Conservation (phyloP, 2,329 filamentous ascomycete genomes). For the Colletotrichum musae region DNA sequence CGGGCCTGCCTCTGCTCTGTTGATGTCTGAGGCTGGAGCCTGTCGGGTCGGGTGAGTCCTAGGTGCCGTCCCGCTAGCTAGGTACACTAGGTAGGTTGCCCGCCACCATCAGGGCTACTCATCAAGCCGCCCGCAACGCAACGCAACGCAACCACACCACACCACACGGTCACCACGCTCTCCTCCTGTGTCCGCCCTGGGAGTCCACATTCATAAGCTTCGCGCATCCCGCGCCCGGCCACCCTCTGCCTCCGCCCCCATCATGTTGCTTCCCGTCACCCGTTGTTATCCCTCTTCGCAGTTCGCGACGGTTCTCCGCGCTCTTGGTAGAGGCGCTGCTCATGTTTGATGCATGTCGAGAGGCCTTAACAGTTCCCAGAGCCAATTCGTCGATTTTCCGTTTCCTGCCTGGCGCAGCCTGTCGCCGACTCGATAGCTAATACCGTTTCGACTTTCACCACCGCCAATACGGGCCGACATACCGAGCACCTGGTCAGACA, state of each 20-base stretch:
- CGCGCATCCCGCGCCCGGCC: constrained; percentile 32
- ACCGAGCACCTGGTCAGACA: constrained; percentile 6
- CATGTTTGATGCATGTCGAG: constrained; percentile 28
- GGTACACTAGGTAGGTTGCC: constrained; percentile 2
- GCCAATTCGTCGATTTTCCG: constrained; percentile 1
- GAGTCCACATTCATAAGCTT: constrained; percentile 40
- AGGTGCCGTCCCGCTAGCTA: constrained; percentile 32
- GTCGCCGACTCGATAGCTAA: neutral
- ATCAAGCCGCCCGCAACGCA: constrained; percentile 39
- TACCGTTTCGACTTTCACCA: constrained; percentile 2
- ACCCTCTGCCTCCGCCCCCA: neutral
- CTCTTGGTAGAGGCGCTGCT: constrained; percentile 29
- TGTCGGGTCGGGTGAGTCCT: constrained; percentile 17
- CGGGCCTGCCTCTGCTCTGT: neutral
- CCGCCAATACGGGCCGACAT: constrained; percentile 26
- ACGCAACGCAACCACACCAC: constrained; percentile 35
- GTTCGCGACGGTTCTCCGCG: constrained; percentile 28
- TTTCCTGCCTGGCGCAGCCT: neutral
- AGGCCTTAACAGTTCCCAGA: constrained; percentile 10
- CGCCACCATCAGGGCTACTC: constrained; percentile 39
- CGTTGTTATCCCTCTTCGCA: constrained; percentile 28
- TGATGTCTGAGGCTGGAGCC: constrained; percentile 20
- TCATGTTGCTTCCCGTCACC: constrained; percentile 11
- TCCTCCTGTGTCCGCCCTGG: constrained; percentile 9
- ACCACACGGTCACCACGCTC: neutral